Evolutionary conservation across 2,329 filamentous ascomycete species (phyloP), one percentile per base, ranked within the genome.

Genomic region (Sporothrix curviconia): DNA sequence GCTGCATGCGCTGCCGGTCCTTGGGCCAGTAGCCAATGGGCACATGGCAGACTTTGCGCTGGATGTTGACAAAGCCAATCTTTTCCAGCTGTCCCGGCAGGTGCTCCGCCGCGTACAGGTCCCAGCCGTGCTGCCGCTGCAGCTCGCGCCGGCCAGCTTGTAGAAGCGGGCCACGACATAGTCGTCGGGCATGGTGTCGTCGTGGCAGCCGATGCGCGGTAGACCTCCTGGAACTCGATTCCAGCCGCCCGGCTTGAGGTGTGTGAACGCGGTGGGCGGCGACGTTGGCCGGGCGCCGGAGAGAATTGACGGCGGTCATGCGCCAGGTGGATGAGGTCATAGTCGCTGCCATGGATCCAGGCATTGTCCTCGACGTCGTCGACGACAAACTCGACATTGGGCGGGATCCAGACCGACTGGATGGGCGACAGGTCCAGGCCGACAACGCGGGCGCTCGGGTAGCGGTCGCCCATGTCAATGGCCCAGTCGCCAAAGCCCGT

Each of bases 251-350:
- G 74, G 73, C 17, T 66, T 66, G 1, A 73, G 60, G 56, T 59
- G 63, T 56, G 77, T 74, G 76, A 66, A n/a, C 63, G 64, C 3
- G 71, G 70, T 34, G 66, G 66, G 14, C n/a, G 75, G 65, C 78
- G 25, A 17, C 24, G 1, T 22, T 9, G 37, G 64, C 44, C 53
- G 71, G 69, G 64, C 84, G 72, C 50, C 73, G 76, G 47, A 85
- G 74, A 2, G 76, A 74, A 67, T 76, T 76, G 14, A n/a, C n/a
- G n/a, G 79, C 77, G 1, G 79, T 78, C 57, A 81, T 76, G 3
- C 83, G 74, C n/a, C n/a, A 78, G 75, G 66, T 85, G 82, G 14
- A 84, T 76, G 59, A 80, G 83, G 64, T 86, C 82, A 59, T 81
- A 84, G 22, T 49, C 43, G 57, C 77, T 71, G 7, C 72, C 67